phyloP scores from a whole-genome alignment of 805 yeast genomes.

The Metschnikowia vanudenii region DNA sequence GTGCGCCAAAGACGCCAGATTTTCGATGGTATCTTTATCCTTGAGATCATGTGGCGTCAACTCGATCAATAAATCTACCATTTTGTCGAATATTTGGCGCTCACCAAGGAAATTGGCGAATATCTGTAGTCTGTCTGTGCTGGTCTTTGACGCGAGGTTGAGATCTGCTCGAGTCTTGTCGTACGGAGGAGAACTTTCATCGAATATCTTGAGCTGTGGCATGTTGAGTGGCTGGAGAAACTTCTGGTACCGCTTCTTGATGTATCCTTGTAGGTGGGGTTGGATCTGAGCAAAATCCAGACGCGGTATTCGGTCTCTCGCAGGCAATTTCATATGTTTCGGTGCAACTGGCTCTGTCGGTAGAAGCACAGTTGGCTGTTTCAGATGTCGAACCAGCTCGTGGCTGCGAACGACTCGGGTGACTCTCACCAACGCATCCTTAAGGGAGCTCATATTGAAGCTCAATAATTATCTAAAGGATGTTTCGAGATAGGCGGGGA shows the following conservation, averaged over 20 bases:
- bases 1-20: constrained; percentile 14
- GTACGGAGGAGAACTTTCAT: constrained; percentile 24
- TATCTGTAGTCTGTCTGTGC: constrained; percentile 19
- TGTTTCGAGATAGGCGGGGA: too few species aligned
- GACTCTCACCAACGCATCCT: constrained; percentile 35
- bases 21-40: constrained; percentile 15
- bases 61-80: constrained; percentile 32
- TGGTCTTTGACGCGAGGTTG: constrained; percentile 26
- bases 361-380: constrained; percentile 5
- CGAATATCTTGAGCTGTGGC: constrained; percentile 32
- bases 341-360: constrained; percentile 6
- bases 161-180: constrained; percentile 25
- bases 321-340: constrained; percentile 2
- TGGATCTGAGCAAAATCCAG: constrained; percentile 14
- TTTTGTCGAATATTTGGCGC: constrained; percentile 29
- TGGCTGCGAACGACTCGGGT: constrained; percentile 31
- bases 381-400: constrained; percentile 19
- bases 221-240: constrained; percentile 37
- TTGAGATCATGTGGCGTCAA: constrained; percentile 33
- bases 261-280: constrained; percentile 19
- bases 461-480: neutral
- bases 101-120: constrained; percentile 29
- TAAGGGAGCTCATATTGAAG: constrained; percentile 28
- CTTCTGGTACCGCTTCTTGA: constrained; percentile 27
- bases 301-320: constrained; percentile 10